Percentiles rank a stretch among this genome's conserved stretches.
Conservation (phyloP, 1,139 yeast genomes). For the Nakaseomyces sp. region DNA sequence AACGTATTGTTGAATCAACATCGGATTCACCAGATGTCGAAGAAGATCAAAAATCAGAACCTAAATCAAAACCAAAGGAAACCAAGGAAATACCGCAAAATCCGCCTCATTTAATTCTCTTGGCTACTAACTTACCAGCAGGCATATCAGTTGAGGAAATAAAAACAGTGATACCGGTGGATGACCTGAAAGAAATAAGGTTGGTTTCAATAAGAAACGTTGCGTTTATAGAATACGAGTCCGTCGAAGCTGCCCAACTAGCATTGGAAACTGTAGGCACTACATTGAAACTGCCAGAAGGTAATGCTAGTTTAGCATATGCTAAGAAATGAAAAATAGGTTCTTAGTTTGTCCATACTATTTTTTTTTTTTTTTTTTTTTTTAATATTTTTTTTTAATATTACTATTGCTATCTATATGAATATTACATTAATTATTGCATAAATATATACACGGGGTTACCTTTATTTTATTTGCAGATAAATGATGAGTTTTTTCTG, state of each 20-base stretch:
- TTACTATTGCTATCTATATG: not conserved
- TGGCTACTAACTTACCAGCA: constrained; percentile 56
- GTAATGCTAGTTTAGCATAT: constrained; percentile 3
- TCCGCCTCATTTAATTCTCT: constrained; percentile 64
- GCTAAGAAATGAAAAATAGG: constrained; percentile 2
- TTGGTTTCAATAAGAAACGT: constrained; percentile 58
- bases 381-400: not conserved
- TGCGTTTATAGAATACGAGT: constrained; percentile 73
- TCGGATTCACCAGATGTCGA: constrained; percentile 6
- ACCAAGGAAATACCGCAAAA: constrained; percentile 28
- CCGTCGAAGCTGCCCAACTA: constrained; percentile 41
- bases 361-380: not conserved
- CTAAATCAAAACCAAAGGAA: constrained; percentile 23
- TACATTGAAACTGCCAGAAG: constrained; percentile 17
- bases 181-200: constrained; percentile 46
- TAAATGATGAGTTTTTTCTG: too few relatives aligned
- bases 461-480: not conserved
- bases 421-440: not conserved
- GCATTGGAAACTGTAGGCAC: constrained; percentile 36
- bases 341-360: too few relatives aligned
- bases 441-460: not conserved
- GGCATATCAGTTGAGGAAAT: constrained; percentile 36
- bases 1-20: not conserved
- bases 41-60: constrained; percentile 10
- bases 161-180: constrained; percentile 43